Conservation (phyloP, 2,329 filamentous ascomycete genomes). For the Arthrocladium fulminans region DNA sequence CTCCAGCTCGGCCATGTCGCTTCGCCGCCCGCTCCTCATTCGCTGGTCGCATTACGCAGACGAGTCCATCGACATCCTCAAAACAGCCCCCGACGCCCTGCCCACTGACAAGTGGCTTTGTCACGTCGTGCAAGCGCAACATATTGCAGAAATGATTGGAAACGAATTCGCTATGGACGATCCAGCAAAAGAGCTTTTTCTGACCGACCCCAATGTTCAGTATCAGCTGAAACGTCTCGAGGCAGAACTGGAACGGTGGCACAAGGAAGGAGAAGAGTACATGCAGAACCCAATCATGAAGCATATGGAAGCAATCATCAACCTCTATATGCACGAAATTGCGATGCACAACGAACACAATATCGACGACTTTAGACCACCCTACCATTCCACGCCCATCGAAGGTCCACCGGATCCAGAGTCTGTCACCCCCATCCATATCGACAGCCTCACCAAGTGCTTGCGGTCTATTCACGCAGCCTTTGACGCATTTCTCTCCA, state of each 20-base stretch:
- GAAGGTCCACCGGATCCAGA: constrained; percentile 24
- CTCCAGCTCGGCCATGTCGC: constrained; percentile 47
- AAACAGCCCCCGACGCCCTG: constrained; percentile 48
- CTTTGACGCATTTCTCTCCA: constrained; percentile 54
- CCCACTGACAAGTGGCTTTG: constrained; percentile 48
- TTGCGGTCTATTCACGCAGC: constrained; percentile 58
- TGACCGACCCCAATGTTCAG: constrained; percentile 56
- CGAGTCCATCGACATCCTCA: constrained; percentile 51
- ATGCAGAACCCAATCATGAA: constrained; percentile 48
- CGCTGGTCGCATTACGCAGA: constrained; percentile 57
- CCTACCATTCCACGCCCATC: constrained; percentile 30
- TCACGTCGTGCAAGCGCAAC: constrained; percentile 50
- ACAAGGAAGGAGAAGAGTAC: constrained; percentile 43
- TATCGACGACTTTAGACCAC: constrained; percentile 42
- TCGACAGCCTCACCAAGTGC: constrained; percentile 59
- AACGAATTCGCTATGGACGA: constrained; percentile 61
- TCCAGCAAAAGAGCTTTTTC: constrained; percentile 41
- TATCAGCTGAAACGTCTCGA: constrained; percentile 58
- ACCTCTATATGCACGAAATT: constrained; percentile 68
- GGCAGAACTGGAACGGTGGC: constrained; percentile 54
- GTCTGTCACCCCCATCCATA: constrained; percentile 49
- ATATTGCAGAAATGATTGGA: constrained; percentile 60
- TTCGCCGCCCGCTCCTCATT: constrained; percentile 50
- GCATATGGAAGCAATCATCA: constrained; percentile 57
- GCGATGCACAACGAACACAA: constrained; percentile 57